Conservation (phyloP, 371 early-diverging fungal species). For the Mortierella sp. region DNA sequence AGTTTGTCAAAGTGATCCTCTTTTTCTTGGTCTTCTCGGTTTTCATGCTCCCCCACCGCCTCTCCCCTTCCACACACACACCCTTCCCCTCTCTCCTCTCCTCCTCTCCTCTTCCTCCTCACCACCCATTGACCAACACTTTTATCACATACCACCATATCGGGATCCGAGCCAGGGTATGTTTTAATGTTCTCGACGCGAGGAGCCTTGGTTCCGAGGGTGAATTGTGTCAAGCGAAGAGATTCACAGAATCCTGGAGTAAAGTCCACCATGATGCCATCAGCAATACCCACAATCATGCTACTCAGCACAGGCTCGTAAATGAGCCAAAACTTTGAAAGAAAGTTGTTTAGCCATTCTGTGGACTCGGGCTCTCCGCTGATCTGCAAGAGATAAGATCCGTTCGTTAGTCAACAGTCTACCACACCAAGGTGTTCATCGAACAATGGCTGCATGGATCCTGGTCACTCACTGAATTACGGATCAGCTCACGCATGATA, state of each 20-base stretch:
- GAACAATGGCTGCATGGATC: too few species aligned
- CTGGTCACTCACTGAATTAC: conserved; percentile 45
- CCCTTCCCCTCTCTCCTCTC: too few species aligned
- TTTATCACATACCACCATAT: conserved; percentile 83
- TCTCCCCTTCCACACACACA: too few species aligned
- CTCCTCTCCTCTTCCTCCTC: too few species aligned
- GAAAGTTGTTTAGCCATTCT: conserved; percentile 97
- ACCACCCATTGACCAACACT: too few species aligned
- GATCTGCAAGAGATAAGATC: conserved; percentile 19
- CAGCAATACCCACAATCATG: conserved; percentile 76
- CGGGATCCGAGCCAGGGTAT: conserved; percentile 79
- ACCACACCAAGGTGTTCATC: too few species aligned
- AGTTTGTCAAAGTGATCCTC: too few species aligned
- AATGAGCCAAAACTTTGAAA: conserved; percentile 92
- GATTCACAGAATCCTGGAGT: conserved; percentile 92
- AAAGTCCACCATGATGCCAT: conserved; percentile 78
- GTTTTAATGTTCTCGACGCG: conserved; percentile 89
- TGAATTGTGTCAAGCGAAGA: conserved; percentile 92
- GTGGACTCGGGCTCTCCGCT: conserved; percentile 81
- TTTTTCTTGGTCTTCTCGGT: too few species aligned
- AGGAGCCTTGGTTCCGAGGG: conserved; percentile 96
- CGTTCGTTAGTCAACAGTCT: neutral
- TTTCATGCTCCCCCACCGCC: too few species aligned
- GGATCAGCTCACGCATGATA: conserved; percentile 69
- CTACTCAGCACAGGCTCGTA: conserved; percentile 93